phyloP scores from a whole-genome alignment of 805 yeast genomes.

The Tetrapisispora taiwanensis region DNA sequence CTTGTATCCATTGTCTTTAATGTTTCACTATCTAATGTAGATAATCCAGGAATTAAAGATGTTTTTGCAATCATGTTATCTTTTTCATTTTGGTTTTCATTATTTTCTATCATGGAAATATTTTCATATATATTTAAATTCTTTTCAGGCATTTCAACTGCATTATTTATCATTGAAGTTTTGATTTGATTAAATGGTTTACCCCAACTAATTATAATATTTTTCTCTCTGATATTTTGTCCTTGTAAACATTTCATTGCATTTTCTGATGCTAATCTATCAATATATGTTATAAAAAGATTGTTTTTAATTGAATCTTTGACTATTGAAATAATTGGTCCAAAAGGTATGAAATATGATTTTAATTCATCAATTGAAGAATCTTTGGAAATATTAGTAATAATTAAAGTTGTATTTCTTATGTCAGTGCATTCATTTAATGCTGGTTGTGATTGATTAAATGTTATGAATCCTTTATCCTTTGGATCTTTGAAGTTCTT shows the following conservation, averaged over 20 bases:
- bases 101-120: background rate
- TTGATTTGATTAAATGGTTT: slow-evolving; percentile 33
- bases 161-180: too few species aligned
- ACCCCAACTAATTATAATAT: slow-evolving; percentile 85
- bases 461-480: slow-evolving; percentile 14
- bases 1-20: too few species aligned
- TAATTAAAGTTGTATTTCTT: slow-evolving; percentile 63
- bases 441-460: slow-evolving; percentile 42
- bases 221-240: slow-evolving; percentile 72
- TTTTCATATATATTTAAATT: background rate
- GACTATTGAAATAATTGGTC: slow-evolving; percentile 66
- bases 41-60: background rate
- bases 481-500: background rate
- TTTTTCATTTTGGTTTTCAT: too few species aligned
- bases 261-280: slow-evolving; percentile 71
- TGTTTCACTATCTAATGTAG: background rate
- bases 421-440: slow-evolving; percentile 67
- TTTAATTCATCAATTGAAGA: slow-evolving; percentile 55
- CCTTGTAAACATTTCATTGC: slow-evolving; percentile 88
- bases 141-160: background rate
- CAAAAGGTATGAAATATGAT: slow-evolving; percentile 54
- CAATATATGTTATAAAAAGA: slow-evolving; percentile 77
- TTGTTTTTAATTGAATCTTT: slow-evolving; percentile 69
- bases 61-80: too few species aligned
- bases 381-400: slow-evolving; percentile 52